A percentile compares a stretch with the other conserved stretches of the same genome.
phyloP scores from a whole-genome alignment of 176 grass and related monocot genomes.

The Eragrostis curvula region DNA sequence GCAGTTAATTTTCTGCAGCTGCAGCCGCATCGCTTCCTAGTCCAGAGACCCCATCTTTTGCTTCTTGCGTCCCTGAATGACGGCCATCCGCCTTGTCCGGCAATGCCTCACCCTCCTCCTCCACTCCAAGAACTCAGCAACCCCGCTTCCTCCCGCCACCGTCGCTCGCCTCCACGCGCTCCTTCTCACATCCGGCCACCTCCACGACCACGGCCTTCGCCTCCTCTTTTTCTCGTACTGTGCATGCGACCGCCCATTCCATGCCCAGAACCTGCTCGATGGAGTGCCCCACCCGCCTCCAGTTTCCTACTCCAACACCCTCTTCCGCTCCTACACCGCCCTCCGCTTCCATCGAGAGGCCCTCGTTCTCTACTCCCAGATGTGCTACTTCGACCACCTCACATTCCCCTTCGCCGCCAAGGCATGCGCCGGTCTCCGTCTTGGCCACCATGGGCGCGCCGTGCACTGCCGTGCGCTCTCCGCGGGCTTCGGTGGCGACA shows the following conservation, averaged over 20 bases:
- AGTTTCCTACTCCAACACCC: conserved; percentile 47
- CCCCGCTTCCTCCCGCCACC: conserved; percentile 33
- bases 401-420: conserved; percentile 72
- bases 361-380: conserved; percentile 51
- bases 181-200: conserved; percentile 54
- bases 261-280: conserved; percentile 58
- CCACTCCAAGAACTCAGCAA: conserved; percentile 39
- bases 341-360: conserved; percentile 43
- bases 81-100: conserved; percentile 13
- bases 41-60: too few species aligned
- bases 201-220: conserved; percentile 9
- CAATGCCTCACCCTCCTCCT: conserved; percentile 58
- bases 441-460: conserved; percentile 22
- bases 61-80: conserved; percentile 14
- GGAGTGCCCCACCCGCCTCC: conserved; percentile 38
- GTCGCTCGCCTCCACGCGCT: conserved; percentile 49
- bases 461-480: conserved; percentile 55
- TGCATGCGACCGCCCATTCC: conserved; percentile 16
- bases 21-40: too few species aligned
- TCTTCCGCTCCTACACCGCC: conserved; percentile 57
- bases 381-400: conserved; percentile 63
- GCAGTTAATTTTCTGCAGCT: too few species aligned
- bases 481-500: conserved; percentile 54
- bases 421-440: conserved; percentile 55
- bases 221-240: conserved; percentile 33